Evolutionary conservation across 108 stramenopile species (phyloP).

Genomic region (Skeletonema menzelii): DNA sequence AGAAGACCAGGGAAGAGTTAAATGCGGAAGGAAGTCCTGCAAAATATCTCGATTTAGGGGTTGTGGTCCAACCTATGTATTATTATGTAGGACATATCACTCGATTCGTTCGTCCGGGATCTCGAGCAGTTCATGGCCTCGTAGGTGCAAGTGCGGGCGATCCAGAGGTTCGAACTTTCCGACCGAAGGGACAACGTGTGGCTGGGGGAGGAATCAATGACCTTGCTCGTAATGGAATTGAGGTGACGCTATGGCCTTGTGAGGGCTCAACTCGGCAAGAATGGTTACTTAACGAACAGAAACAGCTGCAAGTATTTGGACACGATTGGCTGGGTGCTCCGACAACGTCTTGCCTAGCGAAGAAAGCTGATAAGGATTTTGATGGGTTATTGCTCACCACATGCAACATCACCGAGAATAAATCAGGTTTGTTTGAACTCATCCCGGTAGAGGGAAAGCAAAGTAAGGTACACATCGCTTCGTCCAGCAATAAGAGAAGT

Average conservation of each 20-base stretch:
- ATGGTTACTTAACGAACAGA: conserved; percentile 52
- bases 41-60: conserved; percentile 67
- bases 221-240: conserved; percentile 79
- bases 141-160: conserved; percentile 47
- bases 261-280: conserved; percentile 88
- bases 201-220: conserved; percentile 84
- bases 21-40: conserved; percentile 78
- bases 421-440: conserved; percentile 55
- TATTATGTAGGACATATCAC: conserved; percentile 89
- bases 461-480: conserved; percentile 16
- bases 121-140: conserved; percentile 58
- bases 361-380: conserved; percentile 47
- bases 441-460: conserved; percentile 8
- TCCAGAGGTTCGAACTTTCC: conserved; percentile 59
- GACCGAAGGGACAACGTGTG: conserved; percentile 57
- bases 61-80: conserved; percentile 87
- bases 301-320: conserved; percentile 64
- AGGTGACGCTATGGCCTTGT: conserved; percentile 84
- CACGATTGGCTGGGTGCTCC: conserved; percentile 81
- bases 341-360: conserved; percentile 64
- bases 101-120: conserved; percentile 80
- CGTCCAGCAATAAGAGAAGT: conserved; percentile 28
- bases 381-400: conserved; percentile 50
- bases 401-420: conserved; percentile 42
- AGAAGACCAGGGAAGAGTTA: conserved; percentile 76